Conservation (phyloP, 148 eudicot genomes). For the Mesembryanthemum crystallinum region DNA sequence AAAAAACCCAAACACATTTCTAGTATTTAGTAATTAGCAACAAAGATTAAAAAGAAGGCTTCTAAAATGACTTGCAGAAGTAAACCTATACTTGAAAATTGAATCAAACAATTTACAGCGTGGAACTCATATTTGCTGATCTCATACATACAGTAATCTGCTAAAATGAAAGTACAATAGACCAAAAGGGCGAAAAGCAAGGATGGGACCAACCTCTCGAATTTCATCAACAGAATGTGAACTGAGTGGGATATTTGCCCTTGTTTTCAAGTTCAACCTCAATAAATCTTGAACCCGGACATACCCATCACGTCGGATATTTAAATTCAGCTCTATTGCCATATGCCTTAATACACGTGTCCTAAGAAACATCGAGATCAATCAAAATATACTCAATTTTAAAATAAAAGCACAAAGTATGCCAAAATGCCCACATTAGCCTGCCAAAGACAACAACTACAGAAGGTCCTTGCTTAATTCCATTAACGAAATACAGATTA, state of each 20-base stretch:
- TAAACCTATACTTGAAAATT: no score
- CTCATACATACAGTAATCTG: not conserved
- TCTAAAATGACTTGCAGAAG: not conserved
- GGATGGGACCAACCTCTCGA: slow-evolving; percentile 62
- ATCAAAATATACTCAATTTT: not conserved
- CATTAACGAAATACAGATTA: not conserved
- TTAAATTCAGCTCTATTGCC: slow-evolving; percentile 71
- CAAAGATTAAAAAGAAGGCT: no score
- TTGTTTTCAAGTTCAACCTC: slow-evolving; percentile 58
- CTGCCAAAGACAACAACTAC: not conserved
- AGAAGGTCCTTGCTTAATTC: not conserved
- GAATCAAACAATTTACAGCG: not conserved
- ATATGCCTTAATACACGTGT: slow-evolving; percentile 78
- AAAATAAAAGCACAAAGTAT: not conserved
- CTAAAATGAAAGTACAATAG: not conserved
- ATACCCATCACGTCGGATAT: slow-evolving; percentile 87
- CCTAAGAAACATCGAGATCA: slow-evolving; percentile 35
- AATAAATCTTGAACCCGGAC: slow-evolving; percentile 75
- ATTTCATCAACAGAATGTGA: slow-evolving; percentile 83
- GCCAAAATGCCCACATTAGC: not conserved
- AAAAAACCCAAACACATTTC: no score
- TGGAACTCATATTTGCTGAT: not conserved
- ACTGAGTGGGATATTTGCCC: slow-evolving; percentile 63
- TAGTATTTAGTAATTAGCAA: no score
- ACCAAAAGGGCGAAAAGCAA: not conserved